These are phyloP conservation scores for Lithospermum erythrorhizon DNA, from an alignment of 257 asterid species.

Conservation along the genomic window DNA sequence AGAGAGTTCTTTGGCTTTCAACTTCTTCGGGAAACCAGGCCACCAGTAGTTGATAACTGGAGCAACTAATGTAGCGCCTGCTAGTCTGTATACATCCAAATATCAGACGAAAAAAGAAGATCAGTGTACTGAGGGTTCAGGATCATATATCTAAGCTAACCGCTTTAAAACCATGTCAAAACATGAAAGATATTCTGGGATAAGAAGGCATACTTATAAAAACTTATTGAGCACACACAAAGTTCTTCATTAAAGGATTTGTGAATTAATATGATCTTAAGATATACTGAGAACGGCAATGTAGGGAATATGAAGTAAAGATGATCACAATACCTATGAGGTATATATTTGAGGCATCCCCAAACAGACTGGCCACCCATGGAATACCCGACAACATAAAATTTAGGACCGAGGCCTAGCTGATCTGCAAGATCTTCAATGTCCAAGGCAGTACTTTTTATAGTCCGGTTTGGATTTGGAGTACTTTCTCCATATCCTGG, in stretches of 20 bases:
- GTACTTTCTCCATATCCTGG: slow-evolving; percentile 83
- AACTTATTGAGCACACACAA: background rate
- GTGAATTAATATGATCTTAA: background rate
- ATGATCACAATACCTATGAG: slow-evolving; percentile 32
- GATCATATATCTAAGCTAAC: background rate
- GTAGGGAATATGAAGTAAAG: background rate
- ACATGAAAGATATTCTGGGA: background rate
- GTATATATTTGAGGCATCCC: slow-evolving; percentile 71
- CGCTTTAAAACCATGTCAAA: background rate
- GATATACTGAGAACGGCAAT: background rate
- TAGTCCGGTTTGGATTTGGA: slow-evolving; percentile 51
- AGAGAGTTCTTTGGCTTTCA: slow-evolving; percentile 34
- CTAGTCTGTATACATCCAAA: slow-evolving; percentile 26
- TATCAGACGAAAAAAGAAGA: background rate
- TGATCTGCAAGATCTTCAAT: slow-evolving; percentile 67
- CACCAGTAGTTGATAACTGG: slow-evolving; percentile 66
- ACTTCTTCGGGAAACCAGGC: slow-evolving; percentile 36
- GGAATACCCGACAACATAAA: slow-evolving; percentile 47
- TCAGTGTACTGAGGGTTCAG: background rate
- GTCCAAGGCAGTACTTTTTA: slow-evolving; percentile 41
- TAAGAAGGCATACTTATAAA: background rate
- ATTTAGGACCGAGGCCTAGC: slow-evolving; percentile 46
- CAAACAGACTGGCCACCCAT: slow-evolving; percentile 68
- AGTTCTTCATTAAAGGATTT: too few relatives aligned
- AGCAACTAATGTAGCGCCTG: slow-evolving; percentile 37